A percentile compares a stretch with the other conserved stretches of the same genome.
These are phyloP conservation scores for Plasmodium sp. DNA, from an alignment of 169 alveolate species.

Conservation along the genomic window DNA sequence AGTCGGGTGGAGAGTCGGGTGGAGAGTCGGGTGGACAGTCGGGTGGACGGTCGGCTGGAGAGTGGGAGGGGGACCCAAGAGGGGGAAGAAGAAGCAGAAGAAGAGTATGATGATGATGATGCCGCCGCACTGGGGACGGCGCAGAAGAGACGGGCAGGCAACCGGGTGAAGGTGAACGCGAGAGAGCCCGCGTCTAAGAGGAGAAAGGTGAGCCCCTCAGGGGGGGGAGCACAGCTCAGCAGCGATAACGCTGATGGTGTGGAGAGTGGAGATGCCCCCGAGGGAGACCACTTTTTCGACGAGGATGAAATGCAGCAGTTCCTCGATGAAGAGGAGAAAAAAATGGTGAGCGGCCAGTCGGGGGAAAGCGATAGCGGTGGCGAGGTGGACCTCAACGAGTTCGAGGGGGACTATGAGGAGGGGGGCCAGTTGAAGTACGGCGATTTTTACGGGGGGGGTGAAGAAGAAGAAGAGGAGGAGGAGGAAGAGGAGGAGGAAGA, in stretches of 20 bases:
- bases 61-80: background rate
- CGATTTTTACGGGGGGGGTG: conserved; percentile 10
- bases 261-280: background rate
- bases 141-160: background rate
- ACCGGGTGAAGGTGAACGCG: background rate
- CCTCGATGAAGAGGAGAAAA: conserved; percentile 14
- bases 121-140: background rate
- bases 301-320: conserved; percentile 49
- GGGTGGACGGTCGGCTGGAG: too few species aligned
- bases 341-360: background rate
- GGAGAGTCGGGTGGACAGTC: background rate
- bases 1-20: background rate
- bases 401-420: conserved; percentile 14
- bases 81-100: background rate
- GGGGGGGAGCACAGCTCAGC: background rate
- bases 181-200: background rate
- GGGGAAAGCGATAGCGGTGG: conserved; percentile 3
- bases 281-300: conserved; percentile 26
- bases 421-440: conserved; percentile 1
- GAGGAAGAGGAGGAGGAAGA: conserved; percentile 6
- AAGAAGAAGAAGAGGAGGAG: conserved; percentile 13
- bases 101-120: background rate
- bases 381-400: conserved; percentile 30
- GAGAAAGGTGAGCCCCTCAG: background rate
- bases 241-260: background rate